A percentile compares a stretch with the other conserved stretches of the same genome.
Conservation (phyloP, 371 early-diverging fungal genomes). For the Dinochytrium kinnereticum region DNA sequence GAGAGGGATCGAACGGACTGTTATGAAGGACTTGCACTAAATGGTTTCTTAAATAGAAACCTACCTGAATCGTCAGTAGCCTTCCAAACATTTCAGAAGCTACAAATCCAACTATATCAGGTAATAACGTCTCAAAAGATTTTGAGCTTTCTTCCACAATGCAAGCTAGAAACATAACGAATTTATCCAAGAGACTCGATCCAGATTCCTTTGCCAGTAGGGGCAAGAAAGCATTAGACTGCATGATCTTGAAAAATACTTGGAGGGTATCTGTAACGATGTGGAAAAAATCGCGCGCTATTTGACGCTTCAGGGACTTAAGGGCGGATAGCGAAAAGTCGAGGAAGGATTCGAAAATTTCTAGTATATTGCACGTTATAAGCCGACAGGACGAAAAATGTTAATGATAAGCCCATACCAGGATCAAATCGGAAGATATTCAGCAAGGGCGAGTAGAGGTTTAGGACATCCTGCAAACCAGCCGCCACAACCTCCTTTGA, state of each 20-base stretch:
- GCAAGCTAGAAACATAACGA: neutral
- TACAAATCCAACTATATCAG: neutral
- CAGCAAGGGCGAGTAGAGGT: neutral
- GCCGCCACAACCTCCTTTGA: constrained; percentile 4
- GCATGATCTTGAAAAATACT: neutral
- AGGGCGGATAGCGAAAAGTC: constrained; percentile 5
- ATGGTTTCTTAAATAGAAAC: neutral
- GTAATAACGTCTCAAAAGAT: neutral
- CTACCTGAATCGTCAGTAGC: neutral
- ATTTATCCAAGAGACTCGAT: neutral
- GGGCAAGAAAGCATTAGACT: neutral
- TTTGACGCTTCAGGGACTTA: neutral
- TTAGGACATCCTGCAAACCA: neutral
- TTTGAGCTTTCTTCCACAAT: neutral
- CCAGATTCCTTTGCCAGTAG: no score
- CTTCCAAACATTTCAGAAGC: neutral
- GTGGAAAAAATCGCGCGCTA: neutral
- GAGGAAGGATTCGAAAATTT: constrained; percentile 5
- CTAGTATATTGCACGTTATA: no score
- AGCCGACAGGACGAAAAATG: neutral
- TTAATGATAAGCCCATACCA: neutral
- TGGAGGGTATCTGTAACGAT: neutral
- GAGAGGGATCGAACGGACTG: neutral
- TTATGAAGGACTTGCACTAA: neutral
- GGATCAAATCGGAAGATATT: neutral